phyloP scores from a whole-genome alignment of 2,329 filamentous ascomycete species.

The Clarireedia paspali region DNA sequence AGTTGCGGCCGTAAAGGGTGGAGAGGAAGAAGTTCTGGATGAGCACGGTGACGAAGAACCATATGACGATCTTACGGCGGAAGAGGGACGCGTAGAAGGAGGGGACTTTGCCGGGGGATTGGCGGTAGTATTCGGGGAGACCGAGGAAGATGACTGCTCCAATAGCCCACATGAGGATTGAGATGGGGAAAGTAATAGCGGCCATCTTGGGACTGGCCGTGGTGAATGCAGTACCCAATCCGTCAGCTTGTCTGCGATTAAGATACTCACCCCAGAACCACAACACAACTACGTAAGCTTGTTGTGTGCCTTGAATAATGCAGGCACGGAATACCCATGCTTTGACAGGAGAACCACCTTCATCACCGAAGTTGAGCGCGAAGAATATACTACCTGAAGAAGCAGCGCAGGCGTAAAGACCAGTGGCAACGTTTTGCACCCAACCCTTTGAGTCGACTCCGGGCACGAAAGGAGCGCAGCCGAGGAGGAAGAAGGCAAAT shows the following conservation, averaged over 20 bases:
- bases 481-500: conserved; percentile 55
- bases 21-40: conserved; percentile 34
- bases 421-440: conserved; percentile 47
- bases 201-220: conserved; percentile 33
- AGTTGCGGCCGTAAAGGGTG: conserved; percentile 59
- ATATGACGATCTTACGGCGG: conserved; percentile 56
- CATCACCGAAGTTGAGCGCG: conserved; percentile 58
- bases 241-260: conserved; percentile 4
- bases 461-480: conserved; percentile 46
- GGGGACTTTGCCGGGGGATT: conserved; percentile 54
- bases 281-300: conserved; percentile 55
- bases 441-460: conserved; percentile 37
- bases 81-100: conserved; percentile 56
- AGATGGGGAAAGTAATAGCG: conserved; percentile 50
- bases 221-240: conserved; percentile 32
- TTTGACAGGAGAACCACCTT: conserved; percentile 53
- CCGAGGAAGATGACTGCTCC: conserved; percentile 49
- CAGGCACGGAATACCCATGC: conserved; percentile 62
- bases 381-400: conserved; percentile 59
- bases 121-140: conserved; percentile 60
- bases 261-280: conserved; percentile 58
- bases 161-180: conserved; percentile 48
- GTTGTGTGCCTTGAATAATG: conserved; percentile 58
- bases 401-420: conserved; percentile 53
- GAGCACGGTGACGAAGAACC: conserved; percentile 58